Evolutionary conservation across 2,329 filamentous ascomycete genomes (phyloP), one percentile per base, ranked within the genome.

Genomic region (Ceratocystis harringtonii): DNA sequence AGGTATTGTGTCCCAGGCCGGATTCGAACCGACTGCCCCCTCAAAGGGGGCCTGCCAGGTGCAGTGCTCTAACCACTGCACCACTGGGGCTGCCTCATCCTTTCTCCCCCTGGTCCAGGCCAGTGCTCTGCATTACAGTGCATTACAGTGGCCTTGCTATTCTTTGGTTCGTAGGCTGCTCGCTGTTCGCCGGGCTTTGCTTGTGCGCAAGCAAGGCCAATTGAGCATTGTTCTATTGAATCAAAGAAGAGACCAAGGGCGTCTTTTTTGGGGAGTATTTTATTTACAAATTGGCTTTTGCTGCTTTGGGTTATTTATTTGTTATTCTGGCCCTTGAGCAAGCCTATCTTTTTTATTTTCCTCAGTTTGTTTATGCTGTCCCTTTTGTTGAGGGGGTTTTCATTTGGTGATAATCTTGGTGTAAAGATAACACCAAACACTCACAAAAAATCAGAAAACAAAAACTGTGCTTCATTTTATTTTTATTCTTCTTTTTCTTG

Each of bases 241-340:
- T 62, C 25, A 62, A 22, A 30, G n/a, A 22, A 44, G 32, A 62
- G 15, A 41, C 17, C n/a, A 55, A 36, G 50, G 44, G 63, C 55
- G 50, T 52, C 48, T 15, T 28, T 25, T 52, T 52, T 52, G 19
- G 17, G 5, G 17, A 22, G 45, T 45, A 55, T 30, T 62, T 61
- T 61, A 57, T 64, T 66, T 60, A 48, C 30, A 36, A 55, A 17
- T 22, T 10, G 17, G 19, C 45, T 30, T 58, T 63, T 66, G 61
- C 65, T 63, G 52, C 55, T 61, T 66, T 57, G 41, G 61, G 65
- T 8, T 66, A 66, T 66, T 66, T 66, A 66, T 66, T 66, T 66
- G 28, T 66, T 60, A 63, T 63, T 63, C 32, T 36, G n/a, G 30
- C 55, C 61, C 25, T 63, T 63, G 8, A 19, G 60, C 64, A 65